phyloP scores from a whole-genome alignment of 1,284 basidiomycete genomes.

The Omphalotus olearius region DNA sequence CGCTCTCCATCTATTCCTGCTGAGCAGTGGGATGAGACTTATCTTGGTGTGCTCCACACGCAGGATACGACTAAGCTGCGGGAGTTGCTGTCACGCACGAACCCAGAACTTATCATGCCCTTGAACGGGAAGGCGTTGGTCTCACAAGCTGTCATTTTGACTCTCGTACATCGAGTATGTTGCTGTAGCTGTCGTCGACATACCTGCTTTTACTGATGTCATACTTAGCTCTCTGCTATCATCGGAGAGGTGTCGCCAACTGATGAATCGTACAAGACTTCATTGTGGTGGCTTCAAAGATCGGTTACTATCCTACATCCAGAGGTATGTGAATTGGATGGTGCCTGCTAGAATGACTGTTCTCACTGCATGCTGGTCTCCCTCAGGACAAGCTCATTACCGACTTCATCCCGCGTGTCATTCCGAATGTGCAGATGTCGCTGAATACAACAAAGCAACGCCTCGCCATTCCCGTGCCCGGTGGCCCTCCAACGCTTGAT shows the following conservation, averaged over 20 bases:
- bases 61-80: conserved; percentile 71
- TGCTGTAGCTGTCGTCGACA: conserved; percentile 2
- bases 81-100: conserved; percentile 66
- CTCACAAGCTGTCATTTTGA: conserved; percentile 77
- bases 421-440: conserved; percentile 71
- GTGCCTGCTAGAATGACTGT: conserved; percentile 3
- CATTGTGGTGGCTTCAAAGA: conserved; percentile 81
- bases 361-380: conserved; percentile 8
- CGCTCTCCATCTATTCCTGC: conserved; percentile 53
- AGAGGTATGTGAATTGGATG: conserved; percentile 40
- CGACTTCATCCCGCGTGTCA: conserved; percentile 73
- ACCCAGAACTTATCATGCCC: conserved; percentile 76
- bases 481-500: conserved; percentile 60
- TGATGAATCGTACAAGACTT: conserved; percentile 75
- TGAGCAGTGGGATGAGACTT: conserved; percentile 82
- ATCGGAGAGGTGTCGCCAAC: conserved; percentile 70
- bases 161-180: conserved; percentile 74
- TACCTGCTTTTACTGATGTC: conserved; percentile 10
- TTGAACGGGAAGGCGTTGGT: conserved; percentile 61
- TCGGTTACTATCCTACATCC: conserved; percentile 65
- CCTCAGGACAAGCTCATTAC: conserved; percentile 72
- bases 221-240: conserved; percentile 56
- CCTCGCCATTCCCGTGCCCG: conserved; percentile 63
- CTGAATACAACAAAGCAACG: conserved; percentile 75
- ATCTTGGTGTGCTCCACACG: conserved; percentile 64